Percentiles rank a stretch among this genome's conserved stretches.
Evolutionary conservation across 768 basidiomycete species (phyloP).

Genomic region (Russula sp.): DNA sequence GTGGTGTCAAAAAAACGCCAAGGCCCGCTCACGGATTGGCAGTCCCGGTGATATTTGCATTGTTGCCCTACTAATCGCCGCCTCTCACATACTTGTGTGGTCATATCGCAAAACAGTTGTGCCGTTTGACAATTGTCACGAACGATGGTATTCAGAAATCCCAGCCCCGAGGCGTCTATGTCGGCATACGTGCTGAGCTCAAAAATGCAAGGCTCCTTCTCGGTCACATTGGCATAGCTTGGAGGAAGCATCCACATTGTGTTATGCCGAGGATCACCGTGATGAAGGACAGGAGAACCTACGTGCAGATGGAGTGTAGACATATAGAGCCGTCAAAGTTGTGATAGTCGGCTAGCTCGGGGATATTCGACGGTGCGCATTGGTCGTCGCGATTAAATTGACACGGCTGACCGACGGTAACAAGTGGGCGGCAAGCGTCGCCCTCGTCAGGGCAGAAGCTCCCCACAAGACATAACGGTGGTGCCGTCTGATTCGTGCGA

Average conservation of each 20-base stretch:
- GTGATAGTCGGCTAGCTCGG: constrained; percentile 7
- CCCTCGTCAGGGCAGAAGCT: constrained; percentile 21
- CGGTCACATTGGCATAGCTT: constrained; percentile 35
- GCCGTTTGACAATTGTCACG: constrained; percentile 22
- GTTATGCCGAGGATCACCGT: not conserved
- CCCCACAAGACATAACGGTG: constrained; percentile 12
- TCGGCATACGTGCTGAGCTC: constrained; percentile 35
- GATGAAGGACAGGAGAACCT: not conserved
- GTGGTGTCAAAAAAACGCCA: not conserved
- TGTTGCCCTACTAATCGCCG: constrained; percentile 5
- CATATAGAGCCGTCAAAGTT: constrained; percentile 16
- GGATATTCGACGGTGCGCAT: constrained; percentile 8
- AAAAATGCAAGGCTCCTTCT: constrained; percentile 32
- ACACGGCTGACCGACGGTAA: constrained; percentile 14
- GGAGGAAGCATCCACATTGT: not conserved
- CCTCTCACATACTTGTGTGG: constrained; percentile 12
- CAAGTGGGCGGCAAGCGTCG: constrained; percentile 13
- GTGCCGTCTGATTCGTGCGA: not conserved
- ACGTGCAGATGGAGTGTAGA: constrained; percentile 19
- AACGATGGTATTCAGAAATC: constrained; percentile 12
- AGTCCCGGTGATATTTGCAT: constrained; percentile 20
- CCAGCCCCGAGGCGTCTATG: constrained; percentile 10
- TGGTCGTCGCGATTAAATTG: constrained; percentile 22
- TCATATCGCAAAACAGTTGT: constrained; percentile 15
- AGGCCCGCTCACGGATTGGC: constrained; percentile 8